phyloP scores from a whole-genome alignment of 805 yeast genomes.

The Myxozyma neotropica region DNA sequence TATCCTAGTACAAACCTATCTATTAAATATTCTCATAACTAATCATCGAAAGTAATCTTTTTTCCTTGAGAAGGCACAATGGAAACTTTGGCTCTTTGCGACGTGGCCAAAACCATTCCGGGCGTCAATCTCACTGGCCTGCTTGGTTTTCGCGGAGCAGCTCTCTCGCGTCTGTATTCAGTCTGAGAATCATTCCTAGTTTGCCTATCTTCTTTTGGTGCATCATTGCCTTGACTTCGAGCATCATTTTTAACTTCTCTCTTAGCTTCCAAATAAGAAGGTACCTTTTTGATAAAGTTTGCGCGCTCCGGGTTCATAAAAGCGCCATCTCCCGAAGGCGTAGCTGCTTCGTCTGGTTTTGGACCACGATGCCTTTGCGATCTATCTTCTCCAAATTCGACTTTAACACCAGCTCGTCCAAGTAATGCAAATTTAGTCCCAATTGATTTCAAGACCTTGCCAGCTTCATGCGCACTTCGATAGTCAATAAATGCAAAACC shows the following conservation, averaged over 20 bases:
- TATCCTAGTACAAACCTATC: no score
- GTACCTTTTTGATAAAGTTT: neutral
- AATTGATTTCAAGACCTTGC: conserved; percentile 76
- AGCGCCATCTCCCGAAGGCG: neutral
- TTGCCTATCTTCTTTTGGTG: neutral
- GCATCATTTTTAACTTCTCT: neutral
- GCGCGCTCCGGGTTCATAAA: neutral
- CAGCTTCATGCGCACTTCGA: conserved; percentile 75
- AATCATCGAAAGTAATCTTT: conserved; percentile 60
- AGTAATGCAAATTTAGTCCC: conserved; percentile 59
- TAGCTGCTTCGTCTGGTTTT: neutral
- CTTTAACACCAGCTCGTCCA: conserved; percentile 67
- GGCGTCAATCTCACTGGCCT: conserved; percentile 44
- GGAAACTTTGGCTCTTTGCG: conserved; percentile 86
- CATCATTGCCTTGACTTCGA: neutral
- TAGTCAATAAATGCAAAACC: conserved; percentile 95
- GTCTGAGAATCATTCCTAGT: neutral
- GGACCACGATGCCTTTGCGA: conserved; percentile 44
- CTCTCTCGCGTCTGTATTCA: neutral
- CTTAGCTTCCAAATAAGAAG: neutral
- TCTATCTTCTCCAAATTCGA: conserved; percentile 96
- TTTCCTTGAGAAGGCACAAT: conserved; percentile 91
- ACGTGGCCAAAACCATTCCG: conserved; percentile 82
- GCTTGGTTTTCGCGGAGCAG: neutral
- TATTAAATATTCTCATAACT: neutral